Base-by-base conservation (phyloP, 306 rosid genomes). In the Prunus campanulata region DNA sequence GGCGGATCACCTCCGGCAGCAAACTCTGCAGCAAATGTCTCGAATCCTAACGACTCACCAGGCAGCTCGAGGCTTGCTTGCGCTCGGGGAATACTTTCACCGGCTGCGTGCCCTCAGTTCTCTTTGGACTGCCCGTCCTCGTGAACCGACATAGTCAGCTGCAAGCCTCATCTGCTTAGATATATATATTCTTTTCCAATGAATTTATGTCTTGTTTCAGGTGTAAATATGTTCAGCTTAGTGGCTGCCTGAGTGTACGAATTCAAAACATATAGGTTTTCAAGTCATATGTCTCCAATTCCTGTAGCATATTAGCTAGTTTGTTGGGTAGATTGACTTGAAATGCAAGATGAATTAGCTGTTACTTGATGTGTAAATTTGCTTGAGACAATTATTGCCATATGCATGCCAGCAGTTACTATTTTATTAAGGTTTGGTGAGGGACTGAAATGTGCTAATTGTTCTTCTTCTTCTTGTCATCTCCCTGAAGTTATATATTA, bases 1-100 rank as follows among this genome's bases (percentile, higher is more conserved):
- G 97, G 98, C 96, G 19, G 98, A 93, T 83, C 98, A 93, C 75
- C 90, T 93, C 20, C 55, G 98, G 77, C 88, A 83, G 76, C 87
- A 93, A 82, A 93, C 93, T 44, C 74, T 93, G 87, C 77, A 77
- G 71, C 86, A 84, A 66, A 87, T 91, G 93, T 86, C 86, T 11
- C 82, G 90, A 51, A 82, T 90, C 69, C 83, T 93, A 65, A 78
- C 86, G 2, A 72, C 85, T 0, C 76, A 77, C 66, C 98, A 93
- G 81, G 92, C 93, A 46, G 98, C 93, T 0, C 81, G 82, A 3
- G 91, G 88, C 5, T 83, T 93, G 90, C 81, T 93, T 32, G 93
- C 93, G 12, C 77, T 91, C 19, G 97, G 97, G 42, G 93, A 90
- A 71, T 90, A 90, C 85, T 91, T 90, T 52, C 89, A 86, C 68